A percentile compares a stretch with the other conserved stretches of the same genome.
phyloP scores from a whole-genome alignment of 108 stramenopile genomes.

The Bacterosira constricta region DNA sequence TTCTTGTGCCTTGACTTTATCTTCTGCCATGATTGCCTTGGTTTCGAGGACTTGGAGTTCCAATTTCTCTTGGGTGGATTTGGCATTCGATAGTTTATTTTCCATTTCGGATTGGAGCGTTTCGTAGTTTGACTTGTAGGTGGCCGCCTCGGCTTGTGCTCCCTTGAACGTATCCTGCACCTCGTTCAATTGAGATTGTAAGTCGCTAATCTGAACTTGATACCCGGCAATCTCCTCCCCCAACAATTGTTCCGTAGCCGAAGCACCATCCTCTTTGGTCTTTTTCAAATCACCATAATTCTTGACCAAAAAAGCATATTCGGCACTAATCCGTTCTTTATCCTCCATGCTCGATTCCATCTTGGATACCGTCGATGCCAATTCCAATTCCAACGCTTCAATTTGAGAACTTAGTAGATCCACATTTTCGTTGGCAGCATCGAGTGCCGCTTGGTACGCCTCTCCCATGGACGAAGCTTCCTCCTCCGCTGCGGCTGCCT shows the following conservation, averaged over 20 bases:
- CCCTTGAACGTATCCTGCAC: not conserved
- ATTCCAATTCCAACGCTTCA: constrained; percentile 30
- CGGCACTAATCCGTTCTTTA: constrained; percentile 42
- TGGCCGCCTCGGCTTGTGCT: constrained; percentile 23
- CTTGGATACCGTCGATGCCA: constrained; percentile 3
- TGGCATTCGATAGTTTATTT: not conserved
- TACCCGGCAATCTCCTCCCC: constrained; percentile 14
- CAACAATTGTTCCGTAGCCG: not conserved
- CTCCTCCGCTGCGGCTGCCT: constrained; percentile 1
- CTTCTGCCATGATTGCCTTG: not conserved
- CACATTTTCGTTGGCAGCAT: constrained; percentile 47
- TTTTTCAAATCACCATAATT: constrained; percentile 45
- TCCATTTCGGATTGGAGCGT: constrained; percentile 15
- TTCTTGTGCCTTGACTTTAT: not conserved
- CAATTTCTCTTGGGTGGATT: constrained; percentile 6
- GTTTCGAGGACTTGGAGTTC: constrained; percentile 12
- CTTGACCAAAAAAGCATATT: constrained; percentile 40
- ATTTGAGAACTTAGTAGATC: constrained; percentile 25
- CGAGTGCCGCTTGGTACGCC: constrained; percentile 35
- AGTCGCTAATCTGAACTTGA: constrained; percentile 11
- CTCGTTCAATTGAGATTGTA: not conserved
- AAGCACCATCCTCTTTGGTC: no score
- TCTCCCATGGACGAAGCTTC: constrained; percentile 32
- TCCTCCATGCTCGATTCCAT: constrained; percentile 31
- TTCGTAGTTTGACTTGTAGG: constrained; percentile 18